Evolutionary conservation across 1,284 basidiomycete genomes (phyloP).

Genomic region (Cerioporus squamosus): DNA sequence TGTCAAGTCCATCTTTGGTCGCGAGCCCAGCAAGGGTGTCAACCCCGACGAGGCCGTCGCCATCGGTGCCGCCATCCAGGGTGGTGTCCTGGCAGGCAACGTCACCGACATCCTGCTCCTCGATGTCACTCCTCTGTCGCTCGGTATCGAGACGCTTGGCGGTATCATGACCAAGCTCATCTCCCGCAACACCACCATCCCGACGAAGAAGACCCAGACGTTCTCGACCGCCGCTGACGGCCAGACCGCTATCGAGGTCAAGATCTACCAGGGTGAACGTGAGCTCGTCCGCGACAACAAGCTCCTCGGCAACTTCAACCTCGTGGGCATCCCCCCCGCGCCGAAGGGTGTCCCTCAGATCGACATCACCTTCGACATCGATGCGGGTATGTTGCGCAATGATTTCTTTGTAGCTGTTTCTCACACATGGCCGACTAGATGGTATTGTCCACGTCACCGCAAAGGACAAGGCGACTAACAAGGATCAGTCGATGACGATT

Average conservation of each 20-base stretch:
- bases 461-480: constrained; percentile 96
- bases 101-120: constrained; percentile 96
- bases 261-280: constrained; percentile 99
- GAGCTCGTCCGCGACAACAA: constrained; percentile 98
- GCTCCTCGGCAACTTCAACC: constrained; percentile 99
- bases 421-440: constrained; percentile 43
- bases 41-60: constrained; percentile 97
- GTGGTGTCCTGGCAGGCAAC: constrained; percentile 95
- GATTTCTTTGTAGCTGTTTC: not conserved
- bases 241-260: constrained; percentile 96
- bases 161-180: constrained; percentile 99
- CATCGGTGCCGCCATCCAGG: constrained; percentile 97
- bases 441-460: constrained; percentile 98
- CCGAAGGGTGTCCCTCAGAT: constrained; percentile 99
- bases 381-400: constrained; percentile 78
- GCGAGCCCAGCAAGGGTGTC: constrained; percentile 96
- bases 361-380: constrained; percentile 98
- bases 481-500: constrained; percentile 98
- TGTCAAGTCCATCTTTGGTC: constrained; percentile 91
- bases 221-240: constrained; percentile 98
- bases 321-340: constrained; percentile 96
- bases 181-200: constrained; percentile 98
- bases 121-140: constrained; percentile 94
- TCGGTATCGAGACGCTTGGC: constrained; percentile 96
- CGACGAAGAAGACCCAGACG: constrained; percentile 98